These are phyloP conservation scores for Malassezia arunalokei DNA, from an alignment of 1,284 basidiomycete species.

Conservation along the genomic window DNA sequence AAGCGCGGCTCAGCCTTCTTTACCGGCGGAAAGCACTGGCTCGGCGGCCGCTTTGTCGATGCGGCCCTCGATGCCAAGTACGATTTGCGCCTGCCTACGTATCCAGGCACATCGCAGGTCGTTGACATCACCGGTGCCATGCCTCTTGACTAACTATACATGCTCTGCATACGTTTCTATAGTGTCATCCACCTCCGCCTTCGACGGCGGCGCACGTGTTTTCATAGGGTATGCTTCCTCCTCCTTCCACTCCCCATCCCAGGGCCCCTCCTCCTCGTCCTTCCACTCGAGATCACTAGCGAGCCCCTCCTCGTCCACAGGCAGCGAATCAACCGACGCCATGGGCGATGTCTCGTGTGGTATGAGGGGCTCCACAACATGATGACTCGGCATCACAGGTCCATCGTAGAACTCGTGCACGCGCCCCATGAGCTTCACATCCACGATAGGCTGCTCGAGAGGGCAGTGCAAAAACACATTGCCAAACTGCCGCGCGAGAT, in stretches of 20 bases:
- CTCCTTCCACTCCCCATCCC: no score
- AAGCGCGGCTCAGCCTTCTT: conserved; percentile 72
- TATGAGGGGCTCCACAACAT: neutral
- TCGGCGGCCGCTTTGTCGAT: conserved; percentile 85
- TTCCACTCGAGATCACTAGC: no score
- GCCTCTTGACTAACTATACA: neutral
- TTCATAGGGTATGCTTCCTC: no score
- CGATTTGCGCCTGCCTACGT: conserved; percentile 27
- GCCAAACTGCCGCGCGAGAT: conserved; percentile 41
- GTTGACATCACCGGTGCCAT: conserved; percentile 37
- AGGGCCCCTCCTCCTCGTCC: no score
- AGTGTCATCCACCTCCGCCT: no score
- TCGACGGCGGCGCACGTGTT: no score
- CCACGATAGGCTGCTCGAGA: conserved; percentile 39
- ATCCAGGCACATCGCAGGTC: conserved; percentile 32
- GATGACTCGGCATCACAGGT: conserved; percentile 1
- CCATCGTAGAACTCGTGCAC: conserved; percentile 36
- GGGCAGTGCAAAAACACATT: conserved; percentile 38
- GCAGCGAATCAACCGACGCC: no score
- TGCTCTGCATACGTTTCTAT: no score
- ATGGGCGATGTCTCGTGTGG: no score
- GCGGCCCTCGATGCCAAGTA: conserved; percentile 23
- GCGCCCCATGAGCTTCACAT: conserved; percentile 32
- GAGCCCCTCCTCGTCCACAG: no score
- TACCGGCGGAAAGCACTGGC: conserved; percentile 62